Evolutionary conservation across 179 eudicot species (phyloP), one percentile per base, ranked within the genome.

Genomic region (Silene vulgaris): DNA sequence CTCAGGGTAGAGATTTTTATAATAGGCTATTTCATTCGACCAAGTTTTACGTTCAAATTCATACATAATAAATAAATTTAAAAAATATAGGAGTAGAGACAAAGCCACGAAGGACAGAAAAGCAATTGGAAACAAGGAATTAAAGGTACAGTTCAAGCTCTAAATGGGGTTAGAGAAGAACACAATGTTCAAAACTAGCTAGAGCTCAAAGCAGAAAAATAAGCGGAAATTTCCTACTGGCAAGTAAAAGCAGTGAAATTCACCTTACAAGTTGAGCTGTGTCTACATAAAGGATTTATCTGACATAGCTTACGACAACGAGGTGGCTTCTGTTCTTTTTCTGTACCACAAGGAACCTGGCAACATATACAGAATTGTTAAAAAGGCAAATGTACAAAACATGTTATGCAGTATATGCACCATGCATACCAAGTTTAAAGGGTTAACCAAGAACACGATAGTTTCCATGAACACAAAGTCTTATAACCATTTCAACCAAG

Each of bases 331-430:
- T 95, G 99, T 45, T 87, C 90, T 65, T 73, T 85, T 84, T 95
- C 99, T 70, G 93, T 89, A 74, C 99, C 99, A 85, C 99, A 95
- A 76, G 97, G 99, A 71, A 95, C 99, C 99, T 95, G 88, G 78
- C 74, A 30, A 79, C 54, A 80, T 12, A 28, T 7, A 54, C 43
- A 54, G 29, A 8, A 48, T 59, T 6, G 23, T 26, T 52, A 23
- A 16, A 28, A 40, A 37, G 2, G 40, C 40, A 5, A 35, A 35
- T 35, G 40, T 7, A 35, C 40, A 40, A 9, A 9, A 65, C 20
- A 66, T 13, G 16, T 23, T 35, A 35, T 35, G 40, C 40, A 35
- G 40, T 35, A 35, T 65, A 76, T 13, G 52, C 29, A 69, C 30
- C 69, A 69, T 69, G 30, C 26, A 59, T 8, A 19, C 48, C 69